Conservation (phyloP, 768 basidiomycete species). For the Pleurotus djamor region DNA sequence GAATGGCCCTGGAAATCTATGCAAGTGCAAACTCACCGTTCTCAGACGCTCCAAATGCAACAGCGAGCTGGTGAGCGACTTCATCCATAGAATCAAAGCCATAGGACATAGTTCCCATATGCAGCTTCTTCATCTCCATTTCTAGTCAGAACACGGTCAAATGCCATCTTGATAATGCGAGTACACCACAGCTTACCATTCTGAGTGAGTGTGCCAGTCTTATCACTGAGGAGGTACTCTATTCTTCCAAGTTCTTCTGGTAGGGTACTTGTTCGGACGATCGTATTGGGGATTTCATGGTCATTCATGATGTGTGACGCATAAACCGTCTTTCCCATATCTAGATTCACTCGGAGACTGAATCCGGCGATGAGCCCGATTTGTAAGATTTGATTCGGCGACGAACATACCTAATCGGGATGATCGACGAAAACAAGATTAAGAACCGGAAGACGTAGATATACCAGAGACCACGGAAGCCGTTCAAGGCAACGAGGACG, state of each 20-base stretch:
- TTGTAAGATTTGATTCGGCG: too few species aligned
- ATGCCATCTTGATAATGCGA: neutral
- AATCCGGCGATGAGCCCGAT: too few species aligned
- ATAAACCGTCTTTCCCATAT: slow-evolving; percentile 99
- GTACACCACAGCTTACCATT: slow-evolving; percentile 61
- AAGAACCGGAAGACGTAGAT: slow-evolving; percentile 96
- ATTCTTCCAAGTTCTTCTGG: slow-evolving; percentile 96
- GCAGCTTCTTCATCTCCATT: slow-evolving; percentile 99
- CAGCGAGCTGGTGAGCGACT: slow-evolving; percentile 86
- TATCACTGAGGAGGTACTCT: slow-evolving; percentile 94
- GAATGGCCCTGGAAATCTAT: neutral
- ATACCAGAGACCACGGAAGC: slow-evolving; percentile 94
- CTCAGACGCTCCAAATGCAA: slow-evolving; percentile 72
- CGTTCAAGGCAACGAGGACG: slow-evolving; percentile 91
- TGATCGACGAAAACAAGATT: slow-evolving; percentile 98
- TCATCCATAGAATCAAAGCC: slow-evolving; percentile 99
- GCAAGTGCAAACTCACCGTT: slow-evolving; percentile 38
- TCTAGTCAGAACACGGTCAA: slow-evolving; percentile 43
- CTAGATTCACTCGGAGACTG: slow-evolving; percentile 97
- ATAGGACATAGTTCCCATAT: slow-evolving; percentile 98
- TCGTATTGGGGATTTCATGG: slow-evolving; percentile 88
- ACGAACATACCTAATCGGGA: slow-evolving; percentile 83
- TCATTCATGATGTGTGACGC: slow-evolving; percentile 95
- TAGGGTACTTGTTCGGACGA: slow-evolving; percentile 95
- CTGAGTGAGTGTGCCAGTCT: slow-evolving; percentile 96